phyloP scores from a whole-genome alignment of 2,329 filamentous ascomycete genomes.

The Lasiodiplodia citricola region DNA sequence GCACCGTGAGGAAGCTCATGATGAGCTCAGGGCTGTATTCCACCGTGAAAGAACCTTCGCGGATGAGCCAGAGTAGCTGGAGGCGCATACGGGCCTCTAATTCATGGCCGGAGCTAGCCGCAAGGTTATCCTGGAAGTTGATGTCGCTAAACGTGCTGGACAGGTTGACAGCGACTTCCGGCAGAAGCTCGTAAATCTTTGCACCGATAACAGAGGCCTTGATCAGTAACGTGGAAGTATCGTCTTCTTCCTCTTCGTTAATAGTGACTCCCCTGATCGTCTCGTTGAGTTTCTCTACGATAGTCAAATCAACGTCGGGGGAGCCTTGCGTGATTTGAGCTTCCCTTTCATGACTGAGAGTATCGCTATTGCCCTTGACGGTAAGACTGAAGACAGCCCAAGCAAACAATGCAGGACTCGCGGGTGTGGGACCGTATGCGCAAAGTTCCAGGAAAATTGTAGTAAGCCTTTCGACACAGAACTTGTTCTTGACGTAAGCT shows the following conservation, averaged over 20 bases:
- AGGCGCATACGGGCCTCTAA: conserved; percentile 22
- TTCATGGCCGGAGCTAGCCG: not conserved
- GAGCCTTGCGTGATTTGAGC: conserved; percentile 30
- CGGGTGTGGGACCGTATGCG: conserved; percentile 60
- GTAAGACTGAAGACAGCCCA: conserved; percentile 71
- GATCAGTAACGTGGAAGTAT: conserved; percentile 7
- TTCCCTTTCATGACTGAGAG: conserved; percentile 39
- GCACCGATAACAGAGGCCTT: conserved; percentile 9
- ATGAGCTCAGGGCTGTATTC: conserved; percentile 77
- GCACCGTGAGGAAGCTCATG: conserved; percentile 66
- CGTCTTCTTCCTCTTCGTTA: conserved; percentile 22
- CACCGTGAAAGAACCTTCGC: conserved; percentile 68
- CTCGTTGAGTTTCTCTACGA: conserved; percentile 22
- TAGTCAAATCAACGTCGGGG: not conserved
- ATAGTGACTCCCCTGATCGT: conserved; percentile 13
- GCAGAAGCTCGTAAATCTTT: conserved; percentile 8
- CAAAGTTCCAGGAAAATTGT: conserved; percentile 62
- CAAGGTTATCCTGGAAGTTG: not conserved
- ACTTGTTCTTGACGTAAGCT: conserved; percentile 70
- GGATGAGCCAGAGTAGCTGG: conserved; percentile 70
- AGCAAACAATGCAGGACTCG: conserved; percentile 75
- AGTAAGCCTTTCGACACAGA: conserved; percentile 75
- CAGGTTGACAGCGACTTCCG: conserved; percentile 14
- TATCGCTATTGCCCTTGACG: conserved; percentile 12
- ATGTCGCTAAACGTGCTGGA: conserved; percentile 6